Evolutionary conservation across 2,329 filamentous ascomycete species (phyloP), one percentile per base, ranked within the genome.

Genomic region (Pseudogymnoascus sp.): DNA sequence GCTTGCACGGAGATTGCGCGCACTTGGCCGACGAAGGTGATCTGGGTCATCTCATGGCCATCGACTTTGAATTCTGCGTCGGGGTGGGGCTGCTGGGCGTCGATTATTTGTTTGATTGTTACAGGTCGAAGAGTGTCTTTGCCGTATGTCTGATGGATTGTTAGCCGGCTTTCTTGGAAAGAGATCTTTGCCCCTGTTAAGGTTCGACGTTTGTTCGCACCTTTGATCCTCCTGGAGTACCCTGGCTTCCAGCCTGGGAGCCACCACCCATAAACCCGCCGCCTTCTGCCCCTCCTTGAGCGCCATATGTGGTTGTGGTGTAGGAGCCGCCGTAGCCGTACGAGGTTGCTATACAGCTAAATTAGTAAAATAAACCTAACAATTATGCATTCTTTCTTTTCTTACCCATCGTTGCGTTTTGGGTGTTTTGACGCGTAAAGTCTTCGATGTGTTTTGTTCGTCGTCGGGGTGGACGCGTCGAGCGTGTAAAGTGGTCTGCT

Each of bases 71-170:
- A 94, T 37, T 91, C 87, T 63, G 86, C 85, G 65, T 87, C 84
- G 1, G 86, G 85, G 73, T 89, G 88, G 40, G 87, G 84, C 76
- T 91, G 88, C 67, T 89, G 82, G 67, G 91, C 90, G 67, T 95
- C 91, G 72, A 92, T 80, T 64, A 97, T 84, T 77, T 99, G 94
- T 76, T 97, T 97, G 77, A 97, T 91, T 10, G 94, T 99, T 56
- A 97, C 90, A 0, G 94, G 92, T 50, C 94, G 89, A 61, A 99
- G 83, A 18, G 91, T 92, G 71, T 97, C 91, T 76, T 95, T 90
- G 69, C 83, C 82, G 74, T 89, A 89, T 61, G 61, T 65, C 63
- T 66, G 5, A 16, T n/a, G 23, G 40, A n/a, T 28, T 56, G 16
- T 16, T 38, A 44, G 37, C 11, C 33, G n/a, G 4, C 33, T 14